Percentiles rank a stretch among this genome's conserved stretches.
These are phyloP conservation scores for Candida gorgasii DNA, from an alignment of 805 yeast genomes.

Conservation along the genomic window DNA sequence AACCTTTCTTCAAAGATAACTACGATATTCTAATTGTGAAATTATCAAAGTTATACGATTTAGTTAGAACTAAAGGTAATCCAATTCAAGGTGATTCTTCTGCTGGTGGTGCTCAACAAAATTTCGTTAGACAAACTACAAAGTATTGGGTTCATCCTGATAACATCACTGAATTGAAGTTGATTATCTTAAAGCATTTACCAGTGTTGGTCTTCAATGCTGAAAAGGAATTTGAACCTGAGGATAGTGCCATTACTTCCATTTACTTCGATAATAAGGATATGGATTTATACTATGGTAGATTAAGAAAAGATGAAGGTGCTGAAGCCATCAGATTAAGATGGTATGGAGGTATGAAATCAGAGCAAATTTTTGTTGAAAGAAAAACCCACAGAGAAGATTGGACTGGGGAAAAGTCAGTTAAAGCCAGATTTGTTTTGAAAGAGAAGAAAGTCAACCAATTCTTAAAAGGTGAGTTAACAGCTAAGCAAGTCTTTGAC, in stretches of 20 bases:
- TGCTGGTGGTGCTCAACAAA: slow-evolving; percentile 98
- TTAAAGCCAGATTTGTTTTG: slow-evolving; percentile 91
- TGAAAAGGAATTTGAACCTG: slow-evolving; percentile 91
- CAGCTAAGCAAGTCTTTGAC: slow-evolving; percentile 87
- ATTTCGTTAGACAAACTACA: slow-evolving; percentile 97
- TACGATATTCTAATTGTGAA: slow-evolving; percentile 88
- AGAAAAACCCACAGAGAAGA: slow-evolving; percentile 98
- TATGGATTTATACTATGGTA: slow-evolving; percentile 89
- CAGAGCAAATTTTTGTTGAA: slow-evolving; percentile 92
- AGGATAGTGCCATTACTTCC: slow-evolving; percentile 95
- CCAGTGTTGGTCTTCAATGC: slow-evolving; percentile 97
- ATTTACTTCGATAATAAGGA: slow-evolving; percentile 90
- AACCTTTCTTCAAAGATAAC: slow-evolving; percentile 94
- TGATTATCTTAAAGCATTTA: slow-evolving; percentile 87
- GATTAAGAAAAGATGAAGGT: slow-evolving; percentile 95
- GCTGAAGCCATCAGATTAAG: slow-evolving; percentile 97
- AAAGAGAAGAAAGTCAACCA: slow-evolving; percentile 89
- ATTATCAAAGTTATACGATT: slow-evolving; percentile 83
- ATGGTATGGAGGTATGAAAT: slow-evolving; percentile 98
- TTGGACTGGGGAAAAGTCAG: slow-evolving; percentile 99
- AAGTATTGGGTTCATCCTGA: slow-evolving; percentile 99
- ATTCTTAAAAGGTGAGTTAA: slow-evolving; percentile 78
- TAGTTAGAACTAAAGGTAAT: slow-evolving; percentile 93
- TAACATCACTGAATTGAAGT: slow-evolving; percentile 92
- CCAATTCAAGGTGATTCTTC: slow-evolving; percentile 93